phyloP scores from a whole-genome alignment of 371 early-diverging fungal species.

The Nematocida major region DNA sequence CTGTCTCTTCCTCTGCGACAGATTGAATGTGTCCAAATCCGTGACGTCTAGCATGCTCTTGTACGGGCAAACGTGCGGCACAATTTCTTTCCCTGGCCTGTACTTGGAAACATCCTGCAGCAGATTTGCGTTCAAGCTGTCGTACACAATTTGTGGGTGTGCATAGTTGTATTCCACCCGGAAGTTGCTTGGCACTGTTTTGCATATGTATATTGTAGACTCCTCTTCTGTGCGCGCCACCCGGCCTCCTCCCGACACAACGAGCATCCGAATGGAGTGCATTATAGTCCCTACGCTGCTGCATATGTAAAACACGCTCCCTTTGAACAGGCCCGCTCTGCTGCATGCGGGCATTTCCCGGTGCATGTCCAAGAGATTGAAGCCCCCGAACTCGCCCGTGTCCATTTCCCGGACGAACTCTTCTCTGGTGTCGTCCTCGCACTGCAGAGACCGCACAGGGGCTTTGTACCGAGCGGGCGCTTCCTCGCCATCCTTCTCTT shows the following conservation, averaged over 20 bases:
- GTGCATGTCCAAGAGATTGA: not conserved
- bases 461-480: not conserved
- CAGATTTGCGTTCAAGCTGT: constrained; percentile 21
- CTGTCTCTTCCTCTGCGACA: constrained; percentile 24
- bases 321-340: not conserved
- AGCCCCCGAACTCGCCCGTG: not conserved
- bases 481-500: not conserved
- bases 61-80: constrained; percentile 35
- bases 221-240: not conserved
- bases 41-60: constrained; percentile 2
- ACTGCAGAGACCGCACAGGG: not conserved
- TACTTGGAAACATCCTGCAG: constrained; percentile 10
- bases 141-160: constrained; percentile 38
- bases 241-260: constrained; percentile 13
- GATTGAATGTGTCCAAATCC: constrained; percentile 22
- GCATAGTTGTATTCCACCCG: constrained; percentile 16
- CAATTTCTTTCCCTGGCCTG: constrained; percentile 35
- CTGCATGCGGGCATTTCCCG: not conserved
- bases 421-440: not conserved
- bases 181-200: not conserved
- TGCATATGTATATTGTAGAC: constrained; percentile 14
- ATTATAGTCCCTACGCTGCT: not conserved
- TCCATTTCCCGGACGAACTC: not conserved
- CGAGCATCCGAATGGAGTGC: constrained; percentile 19
- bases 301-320: not conserved